Evolutionary conservation across 176 grass and related monocot genomes (phyloP).

Genomic region (Melocanna baccifera): DNA sequence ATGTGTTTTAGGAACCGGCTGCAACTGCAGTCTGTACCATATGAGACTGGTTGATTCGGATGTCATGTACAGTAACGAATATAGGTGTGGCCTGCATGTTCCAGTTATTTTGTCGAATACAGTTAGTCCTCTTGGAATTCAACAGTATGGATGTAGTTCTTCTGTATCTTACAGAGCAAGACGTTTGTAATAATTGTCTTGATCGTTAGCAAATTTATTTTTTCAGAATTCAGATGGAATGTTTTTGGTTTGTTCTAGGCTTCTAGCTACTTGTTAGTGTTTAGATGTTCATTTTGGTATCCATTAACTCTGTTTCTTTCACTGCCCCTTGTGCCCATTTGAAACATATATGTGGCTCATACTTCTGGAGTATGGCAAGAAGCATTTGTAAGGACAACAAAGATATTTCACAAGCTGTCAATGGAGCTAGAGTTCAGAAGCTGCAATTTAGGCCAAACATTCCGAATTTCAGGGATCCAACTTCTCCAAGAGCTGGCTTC

Average conservation of each 20-base stretch:
- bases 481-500: no score
- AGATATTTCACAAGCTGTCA: no score
- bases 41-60: background rate
- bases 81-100: background rate
- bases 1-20: background rate
- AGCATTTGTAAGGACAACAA: no score
- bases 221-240: background rate
- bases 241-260: background rate
- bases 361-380: no score
- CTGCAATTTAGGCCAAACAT: no score
- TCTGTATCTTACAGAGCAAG: background rate
- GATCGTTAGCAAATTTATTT: background rate
- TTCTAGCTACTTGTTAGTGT: background rate
- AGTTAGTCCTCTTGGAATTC: background rate
- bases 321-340: background rate
- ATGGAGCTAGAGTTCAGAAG: no score
- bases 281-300: background rate
- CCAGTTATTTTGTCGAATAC: background rate
- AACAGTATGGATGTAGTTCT: background rate
- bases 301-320: background rate
- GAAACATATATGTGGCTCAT: background rate
- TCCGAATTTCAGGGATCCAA: no score
- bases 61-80: background rate
- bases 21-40: background rate
- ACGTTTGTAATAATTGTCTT: background rate